A percentile compares a stretch with the other conserved stretches of the same genome.
Evolutionary conservation across 192 early-diverging fungal species (phyloP).

Genomic region (Coemansia sp.): DNA sequence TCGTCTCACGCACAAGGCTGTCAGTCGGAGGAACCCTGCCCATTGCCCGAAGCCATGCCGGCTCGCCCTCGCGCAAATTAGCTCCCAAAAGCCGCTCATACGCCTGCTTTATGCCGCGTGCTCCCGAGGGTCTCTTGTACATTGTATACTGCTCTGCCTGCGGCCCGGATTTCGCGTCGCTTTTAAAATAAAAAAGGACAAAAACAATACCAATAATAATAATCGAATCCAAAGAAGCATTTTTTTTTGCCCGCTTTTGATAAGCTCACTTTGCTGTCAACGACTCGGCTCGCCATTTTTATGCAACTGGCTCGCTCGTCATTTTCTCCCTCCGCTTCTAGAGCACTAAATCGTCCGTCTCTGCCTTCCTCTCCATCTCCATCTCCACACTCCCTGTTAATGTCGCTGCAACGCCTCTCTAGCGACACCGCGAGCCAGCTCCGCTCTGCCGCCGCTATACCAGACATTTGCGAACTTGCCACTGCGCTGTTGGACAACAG

Average conservation of each 20-base stretch:
- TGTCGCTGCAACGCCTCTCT: slow-evolving; percentile 14
- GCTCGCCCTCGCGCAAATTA: slow-evolving; percentile 40
- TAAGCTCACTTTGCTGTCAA: background rate
- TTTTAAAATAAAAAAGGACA: background rate
- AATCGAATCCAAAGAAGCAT: too few relatives aligned
- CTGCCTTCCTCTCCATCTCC: background rate
- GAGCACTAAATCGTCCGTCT: background rate
- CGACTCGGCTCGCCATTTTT: background rate
- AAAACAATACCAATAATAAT: too few relatives aligned
- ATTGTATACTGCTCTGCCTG: slow-evolving; percentile 17
- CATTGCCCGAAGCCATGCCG: slow-evolving; percentile 57
- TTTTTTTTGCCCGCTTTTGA: too few relatives aligned
- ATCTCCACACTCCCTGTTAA: background rate
- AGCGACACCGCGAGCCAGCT: slow-evolving; percentile 13
- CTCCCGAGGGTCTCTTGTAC: slow-evolving; percentile 43
- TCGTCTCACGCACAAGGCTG: slow-evolving; percentile 53
- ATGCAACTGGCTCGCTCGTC: too few relatives aligned
- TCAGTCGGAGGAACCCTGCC: slow-evolving; percentile 41
- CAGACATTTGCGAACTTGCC: slow-evolving; percentile 29
- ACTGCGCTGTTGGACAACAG: slow-evolving; percentile 43
- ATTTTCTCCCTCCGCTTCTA: too few relatives aligned
- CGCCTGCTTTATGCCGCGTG: slow-evolving; percentile 30
- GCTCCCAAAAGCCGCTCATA: slow-evolving; percentile 45
- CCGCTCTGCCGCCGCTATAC: slow-evolving; percentile 24
- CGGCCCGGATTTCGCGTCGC: background rate